Evolutionary conservation across 2,329 filamentous ascomycete genomes (phyloP), one percentile per base, ranked within the genome.

Genomic region (Talaromyces sp.): DNA sequence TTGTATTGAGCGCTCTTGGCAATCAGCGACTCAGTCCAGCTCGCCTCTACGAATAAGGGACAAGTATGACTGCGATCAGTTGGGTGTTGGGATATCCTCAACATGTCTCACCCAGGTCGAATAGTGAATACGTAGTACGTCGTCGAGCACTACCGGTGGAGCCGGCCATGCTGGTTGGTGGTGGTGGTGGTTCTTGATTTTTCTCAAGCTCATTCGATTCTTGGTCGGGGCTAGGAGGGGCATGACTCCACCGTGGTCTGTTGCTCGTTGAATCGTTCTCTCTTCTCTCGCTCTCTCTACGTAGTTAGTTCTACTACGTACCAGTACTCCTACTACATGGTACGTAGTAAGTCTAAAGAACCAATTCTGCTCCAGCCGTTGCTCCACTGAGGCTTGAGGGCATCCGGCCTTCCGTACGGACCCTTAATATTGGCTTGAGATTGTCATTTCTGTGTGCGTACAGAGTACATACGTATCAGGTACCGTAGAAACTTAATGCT

Each of bases 401-500:
- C 28, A 35, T 39, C 52, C 35, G 31, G 31, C 18, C 52, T 39
- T 56, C 52, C 31, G 21, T 56, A 48, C 3, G 48, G 48, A 37
- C 52, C 52, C 52, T 56, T 16, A n/a, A 56, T 16, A 55, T 16
- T 54, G 39, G n/a, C n/a, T n/a, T n/a, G n/a, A n/a, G n/a, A n/a
- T n/a, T n/a, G n/a, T n/a, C n/a, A n/a, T n/a, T n/a, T n/a, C n/a
- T n/a, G n/a, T n/a, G n/a, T n/a, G n/a, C n/a, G n/a, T n/a, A n/a
- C n/a, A n/a, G n/a, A n/a, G n/a, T n/a, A 28, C 6, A 6, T 28
- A 28, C 28, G 28, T 3, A 28, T 48, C 23, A 28, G 44, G 11
- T 28, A 28, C 23, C 23, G 25, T 39, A 3, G 14, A 39, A 12
- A n/a, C n/a, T n/a, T n/a, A n/a, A n/a, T n/a, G n/a, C n/a, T n/a